A percentile compares a stretch with the other conserved stretches of the same genome.
These are phyloP conservation scores for Carex kokanica DNA, from an alignment of 176 grass and related monocot genomes.

Conservation along the genomic window DNA sequence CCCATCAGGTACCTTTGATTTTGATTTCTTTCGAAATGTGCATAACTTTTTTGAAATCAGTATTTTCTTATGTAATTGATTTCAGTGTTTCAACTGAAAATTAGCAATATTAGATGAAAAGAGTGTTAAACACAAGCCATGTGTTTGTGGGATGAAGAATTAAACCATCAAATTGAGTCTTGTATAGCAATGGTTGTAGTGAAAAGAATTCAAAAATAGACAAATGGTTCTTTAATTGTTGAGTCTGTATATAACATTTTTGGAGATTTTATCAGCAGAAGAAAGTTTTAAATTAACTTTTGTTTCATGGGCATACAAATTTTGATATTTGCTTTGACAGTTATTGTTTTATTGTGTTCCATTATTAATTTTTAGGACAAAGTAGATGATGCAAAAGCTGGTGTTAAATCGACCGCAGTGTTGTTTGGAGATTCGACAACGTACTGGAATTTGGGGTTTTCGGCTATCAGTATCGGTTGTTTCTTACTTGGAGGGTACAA, in stretches of 20 bases:
- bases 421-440: slow-evolving; percentile 34
- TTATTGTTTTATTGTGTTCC: background rate
- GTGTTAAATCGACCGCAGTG: slow-evolving; percentile 49
- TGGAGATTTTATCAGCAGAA: background rate
- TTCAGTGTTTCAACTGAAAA: background rate
- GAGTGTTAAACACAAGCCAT: background rate
- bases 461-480: slow-evolving; percentile 25
- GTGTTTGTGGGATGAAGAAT: background rate
- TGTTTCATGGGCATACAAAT: background rate
- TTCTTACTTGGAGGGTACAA: slow-evolving; percentile 37
- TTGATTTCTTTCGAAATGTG: background rate
- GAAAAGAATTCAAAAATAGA: background rate
- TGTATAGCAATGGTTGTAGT: background rate
- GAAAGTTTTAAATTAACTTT: background rate
- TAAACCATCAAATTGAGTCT: background rate
- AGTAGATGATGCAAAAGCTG: slow-evolving; percentile 41
- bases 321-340: background rate
- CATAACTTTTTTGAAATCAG: background rate
- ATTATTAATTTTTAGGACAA: slow-evolving; percentile 33
- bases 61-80: background rate
- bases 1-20: slow-evolving; percentile 38
- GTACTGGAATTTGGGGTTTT: slow-evolving; percentile 42
- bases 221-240: background rate
- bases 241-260: background rate
- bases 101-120: background rate